Evolutionary conservation across 2,329 filamentous ascomycete species (phyloP), one percentile per base, ranked within the genome.

Genomic region (Phialophora tarda): DNA sequence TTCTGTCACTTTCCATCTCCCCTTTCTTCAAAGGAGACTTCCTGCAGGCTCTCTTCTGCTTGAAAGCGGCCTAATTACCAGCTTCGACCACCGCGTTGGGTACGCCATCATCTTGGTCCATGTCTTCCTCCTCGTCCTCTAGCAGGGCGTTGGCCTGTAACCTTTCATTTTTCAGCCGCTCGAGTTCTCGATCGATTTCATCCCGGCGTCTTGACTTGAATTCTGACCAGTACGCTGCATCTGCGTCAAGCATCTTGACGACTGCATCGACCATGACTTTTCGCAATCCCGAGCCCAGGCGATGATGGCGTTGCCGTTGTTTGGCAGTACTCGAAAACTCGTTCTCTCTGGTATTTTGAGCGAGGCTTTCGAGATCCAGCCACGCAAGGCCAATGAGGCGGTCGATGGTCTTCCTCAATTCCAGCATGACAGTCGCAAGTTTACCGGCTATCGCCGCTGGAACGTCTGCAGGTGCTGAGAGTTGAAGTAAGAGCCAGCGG

Each of bases 361-460:
- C 41, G 7, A 28, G 21, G 41, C 30, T n/a, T 48, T 59, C 57
- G 8, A 67, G 62, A 26, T 54, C 59, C 21, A 57, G 41, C 56
- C 48, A 68, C 26, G 63, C 67, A 30, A 65, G 32, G 12, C 59
- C 62, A 1, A 69, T 28, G 41, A 71, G 69, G 24, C 70, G 65
- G 53, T 71, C 70, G 12, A 72, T 30, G 4, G 64, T 69, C 55
- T 72, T 72, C 48, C 69, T 66, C 23, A 65, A 38, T 55, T 72
- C 70, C 54, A 67, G 41, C 21, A 68, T 28, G 23, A 72, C 66
- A n/a, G 44, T 60, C 24, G 65, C 65, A 17, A 30, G 50, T 7
- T 59, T 58, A 24, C 26, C 23, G 6, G 59, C 32, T 44, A 62
- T 14, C 12, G n/a, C 53, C 4, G 53, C 21, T 10, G 44, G 24